phyloP scores from a whole-genome alignment of 2,329 filamentous ascomycete species.

The Lachnum nothofagi region DNA sequence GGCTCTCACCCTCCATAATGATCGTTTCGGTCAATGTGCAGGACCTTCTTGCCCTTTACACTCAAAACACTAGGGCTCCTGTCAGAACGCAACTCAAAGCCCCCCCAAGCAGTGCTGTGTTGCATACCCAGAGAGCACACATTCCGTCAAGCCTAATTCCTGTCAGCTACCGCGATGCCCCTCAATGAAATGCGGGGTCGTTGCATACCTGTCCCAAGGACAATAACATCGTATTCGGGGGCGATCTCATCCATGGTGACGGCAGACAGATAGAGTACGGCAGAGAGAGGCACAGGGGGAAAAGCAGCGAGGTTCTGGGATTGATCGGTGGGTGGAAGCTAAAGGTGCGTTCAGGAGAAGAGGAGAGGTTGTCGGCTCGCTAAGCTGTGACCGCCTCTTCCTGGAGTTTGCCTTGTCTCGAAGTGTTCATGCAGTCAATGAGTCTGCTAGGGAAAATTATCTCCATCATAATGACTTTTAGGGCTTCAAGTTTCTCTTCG shows the following conservation, averaged over 20 bases:
- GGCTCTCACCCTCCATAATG: slow-evolving; percentile 83
- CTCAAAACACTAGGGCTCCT: slow-evolving; percentile 67
- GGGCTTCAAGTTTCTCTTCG: background rate
- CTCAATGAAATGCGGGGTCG: slow-evolving; percentile 38
- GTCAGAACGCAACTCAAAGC: slow-evolving; percentile 18
- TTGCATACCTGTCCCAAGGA: slow-evolving; percentile 85
- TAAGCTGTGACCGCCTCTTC: slow-evolving; percentile 23
- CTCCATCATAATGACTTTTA: too few relatives aligned
- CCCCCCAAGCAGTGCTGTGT: background rate
- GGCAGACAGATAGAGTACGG: slow-evolving; percentile 8
- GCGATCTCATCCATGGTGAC: slow-evolving; percentile 91
- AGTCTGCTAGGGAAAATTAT: too few relatives aligned
- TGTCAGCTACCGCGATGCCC: slow-evolving; percentile 30
- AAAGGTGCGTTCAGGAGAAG: slow-evolving; percentile 12
- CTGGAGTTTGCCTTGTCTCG: slow-evolving; percentile 19
- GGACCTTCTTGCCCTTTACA: slow-evolving; percentile 98
- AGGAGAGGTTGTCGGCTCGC: slow-evolving; percentile 21
- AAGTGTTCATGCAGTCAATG: slow-evolving; percentile 18
- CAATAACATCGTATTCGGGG: slow-evolving; percentile 96
- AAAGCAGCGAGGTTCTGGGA: slow-evolving; percentile 8
- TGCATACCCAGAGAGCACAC: slow-evolving; percentile 89
- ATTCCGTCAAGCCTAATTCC: slow-evolving; percentile 82
- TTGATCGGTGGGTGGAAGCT: slow-evolving; percentile 23
- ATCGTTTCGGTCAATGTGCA: slow-evolving; percentile 97
- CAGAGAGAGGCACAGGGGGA: slow-evolving; percentile 11